Conservation (phyloP, 2,329 filamentous ascomycete genomes). For the Rachicladosporium sp. region DNA sequence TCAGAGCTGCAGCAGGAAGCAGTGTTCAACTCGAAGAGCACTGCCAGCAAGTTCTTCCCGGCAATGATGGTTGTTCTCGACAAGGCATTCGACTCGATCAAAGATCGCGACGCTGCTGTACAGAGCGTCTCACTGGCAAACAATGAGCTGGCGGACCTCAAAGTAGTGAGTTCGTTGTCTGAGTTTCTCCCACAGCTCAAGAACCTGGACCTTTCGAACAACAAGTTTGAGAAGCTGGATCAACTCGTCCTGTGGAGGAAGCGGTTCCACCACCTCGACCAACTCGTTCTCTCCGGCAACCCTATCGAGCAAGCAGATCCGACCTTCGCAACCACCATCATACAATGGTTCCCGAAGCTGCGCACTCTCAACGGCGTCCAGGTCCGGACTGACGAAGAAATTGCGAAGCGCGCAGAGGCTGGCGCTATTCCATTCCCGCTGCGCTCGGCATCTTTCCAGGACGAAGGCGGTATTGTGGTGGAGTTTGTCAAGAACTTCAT, state of each 20-base stretch:
- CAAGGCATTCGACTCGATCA: slow-evolving; percentile 56
- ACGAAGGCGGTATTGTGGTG: slow-evolving; percentile 62
- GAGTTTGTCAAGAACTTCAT: slow-evolving; percentile 67
- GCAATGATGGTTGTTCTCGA: slow-evolving; percentile 83
- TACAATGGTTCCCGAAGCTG: slow-evolving; percentile 73
- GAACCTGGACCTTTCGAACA: slow-evolving; percentile 80
- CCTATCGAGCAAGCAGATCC: slow-evolving; percentile 44
- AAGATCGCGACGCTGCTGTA: slow-evolving; percentile 66
- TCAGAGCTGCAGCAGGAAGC: slow-evolving; percentile 58
- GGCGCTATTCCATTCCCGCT: slow-evolving; percentile 49
- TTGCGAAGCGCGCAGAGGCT: slow-evolving; percentile 43
- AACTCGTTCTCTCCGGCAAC: slow-evolving; percentile 66
- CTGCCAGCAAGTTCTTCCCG: slow-evolving; percentile 77
- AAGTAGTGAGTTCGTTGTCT: slow-evolving; percentile 60
- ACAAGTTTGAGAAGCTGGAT: slow-evolving; percentile 58
- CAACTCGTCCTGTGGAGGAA: slow-evolving; percentile 64
- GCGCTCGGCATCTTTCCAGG: slow-evolving; percentile 56
- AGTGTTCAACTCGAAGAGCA: slow-evolving; percentile 59
- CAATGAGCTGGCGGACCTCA: slow-evolving; percentile 65
- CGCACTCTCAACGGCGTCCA: slow-evolving; percentile 62
- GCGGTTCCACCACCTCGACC: slow-evolving; percentile 67
- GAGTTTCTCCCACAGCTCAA: slow-evolving; percentile 73
- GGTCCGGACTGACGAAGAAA: slow-evolving; percentile 60
- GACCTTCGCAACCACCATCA: slow-evolving; percentile 53
- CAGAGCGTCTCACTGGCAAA: slow-evolving; percentile 68